phyloP scores from a whole-genome alignment of 352 stramenopile species.

The Pythium rishiriense region DNA sequence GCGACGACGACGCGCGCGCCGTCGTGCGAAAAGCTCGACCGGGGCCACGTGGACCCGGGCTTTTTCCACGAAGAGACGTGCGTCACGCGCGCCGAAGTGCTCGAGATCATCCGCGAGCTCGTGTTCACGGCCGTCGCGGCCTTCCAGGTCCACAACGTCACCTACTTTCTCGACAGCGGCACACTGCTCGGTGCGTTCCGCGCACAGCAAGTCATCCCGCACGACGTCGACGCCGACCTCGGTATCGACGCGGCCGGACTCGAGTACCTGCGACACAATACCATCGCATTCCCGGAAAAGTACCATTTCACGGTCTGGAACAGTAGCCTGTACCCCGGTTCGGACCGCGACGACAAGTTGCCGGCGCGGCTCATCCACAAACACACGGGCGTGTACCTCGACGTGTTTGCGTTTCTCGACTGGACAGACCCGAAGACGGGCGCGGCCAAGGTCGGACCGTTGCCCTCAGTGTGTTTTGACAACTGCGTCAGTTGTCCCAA shows the following conservation, averaged over 20 bases:
- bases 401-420: slow-evolving; percentile 35
- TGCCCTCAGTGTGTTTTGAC: slow-evolving; percentile 22
- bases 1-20: slow-evolving; percentile 17
- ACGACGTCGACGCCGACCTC: slow-evolving; percentile 35
- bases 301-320: slow-evolving; percentile 30
- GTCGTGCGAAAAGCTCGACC: slow-evolving; percentile 19
- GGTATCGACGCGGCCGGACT: slow-evolving; percentile 25
- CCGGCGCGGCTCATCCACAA: slow-evolving; percentile 27
- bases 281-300: slow-evolving; percentile 15
- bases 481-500: slow-evolving; percentile 23
- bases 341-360: slow-evolving; percentile 26
- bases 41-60: slow-evolving; percentile 20
- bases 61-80: slow-evolving; percentile 9
- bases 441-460: slow-evolving; percentile 14
- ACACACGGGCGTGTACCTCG: slow-evolving; percentile 28
- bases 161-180: slow-evolving; percentile 39
- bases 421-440: slow-evolving; percentile 12
- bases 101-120: slow-evolving; percentile 28
- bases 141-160: slow-evolving; percentile 28
- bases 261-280: slow-evolving; percentile 10
- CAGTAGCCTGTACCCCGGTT: slow-evolving; percentile 19
- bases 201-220: slow-evolving; percentile 26
- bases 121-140: slow-evolving; percentile 16
- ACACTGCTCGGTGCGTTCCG: slow-evolving; percentile 35
- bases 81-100: no score